Base-by-base conservation (phyloP, 2,329 filamentous ascomycete species). In the Tolypocladium album region DNA sequence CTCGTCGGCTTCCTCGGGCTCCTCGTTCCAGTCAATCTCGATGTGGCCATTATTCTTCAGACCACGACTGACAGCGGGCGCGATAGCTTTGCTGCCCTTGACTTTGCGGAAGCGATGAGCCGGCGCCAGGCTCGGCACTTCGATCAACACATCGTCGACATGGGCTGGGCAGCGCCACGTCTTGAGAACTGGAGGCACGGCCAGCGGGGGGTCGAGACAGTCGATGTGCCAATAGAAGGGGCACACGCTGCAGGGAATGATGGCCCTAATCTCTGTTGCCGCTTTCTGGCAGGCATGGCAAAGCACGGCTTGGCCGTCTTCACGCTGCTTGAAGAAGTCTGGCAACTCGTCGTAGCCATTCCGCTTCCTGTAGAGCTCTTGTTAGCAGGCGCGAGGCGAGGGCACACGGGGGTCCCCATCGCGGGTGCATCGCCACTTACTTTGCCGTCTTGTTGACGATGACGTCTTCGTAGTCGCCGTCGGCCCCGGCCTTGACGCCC, bases 81-180 rank as follows among this genome's bases (percentile, higher is more conserved):
- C 75, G 64, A 87, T 79, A 55, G 73, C 70, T 2, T 79, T 72
- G 13, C 77, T 74, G 55, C 79, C 78, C 71, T 83, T 87, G 68
- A 87, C 74, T 71, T 79, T 84, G 63, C 85, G 83, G 71, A 81
- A 83, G 60, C 80, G 79, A 69, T 87, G 85, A 31, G 84, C 84
- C 4, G 83, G 83, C 1, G 77, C 84, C 34, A 87, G 76, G 55
- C 78, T 73, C 11, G 86, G 83, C 24, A 87, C 75, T 55, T 81
- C 76, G 38, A 76, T 76, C 60, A 96, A 79, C 60, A 92, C 81
- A 63, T 93, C 87, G 58, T 94, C 90, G 50, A 88, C 80, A 71
- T 99, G 94, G 64, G 89, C 86, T 57, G 93, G 93, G 70, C 94
- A 99, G 73, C 86, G 88, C 90, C 92, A 99, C 59, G 86, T 88